A percentile compares a stretch with the other conserved stretches of the same genome.
These are phyloP conservation scores for Solanum appendiculatum DNA, from an alignment of 257 asterid genomes.

Conservation along the genomic window DNA sequence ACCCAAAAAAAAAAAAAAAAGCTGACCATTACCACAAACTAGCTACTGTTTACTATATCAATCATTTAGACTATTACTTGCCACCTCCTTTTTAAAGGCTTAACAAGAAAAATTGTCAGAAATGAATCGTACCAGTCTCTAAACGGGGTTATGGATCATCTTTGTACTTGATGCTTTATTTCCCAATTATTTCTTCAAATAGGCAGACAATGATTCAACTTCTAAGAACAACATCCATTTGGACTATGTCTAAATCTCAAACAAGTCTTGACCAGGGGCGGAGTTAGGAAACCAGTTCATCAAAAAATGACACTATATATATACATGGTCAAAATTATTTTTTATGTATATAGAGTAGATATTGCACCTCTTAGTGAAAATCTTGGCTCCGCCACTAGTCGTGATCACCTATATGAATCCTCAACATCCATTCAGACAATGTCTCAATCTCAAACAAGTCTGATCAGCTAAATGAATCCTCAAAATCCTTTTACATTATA, in stretches of 20 bases:
- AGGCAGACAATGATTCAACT: neutral
- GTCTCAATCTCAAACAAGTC: neutral
- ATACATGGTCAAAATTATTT: too few species aligned
- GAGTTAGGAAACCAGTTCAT: too few species aligned
- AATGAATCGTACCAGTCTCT: neutral
- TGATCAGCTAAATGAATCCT: neutral
- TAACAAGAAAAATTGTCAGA: neutral
- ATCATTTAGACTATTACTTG: neutral
- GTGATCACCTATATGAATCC: neutral
- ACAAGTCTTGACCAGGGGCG: neutral
- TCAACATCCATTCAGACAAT: neutral
- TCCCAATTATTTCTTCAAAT: neutral
- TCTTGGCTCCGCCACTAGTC: neutral
- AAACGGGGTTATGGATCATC: neutral
- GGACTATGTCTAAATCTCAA: neutral
- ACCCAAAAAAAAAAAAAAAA: neutral
- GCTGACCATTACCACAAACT: neutral
- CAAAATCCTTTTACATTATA: neutral
- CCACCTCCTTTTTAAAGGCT: neutral
- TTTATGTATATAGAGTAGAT: too few species aligned
- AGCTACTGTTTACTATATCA: neutral
- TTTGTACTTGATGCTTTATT: neutral
- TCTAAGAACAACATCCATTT: neutral
- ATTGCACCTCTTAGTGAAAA: too few species aligned
- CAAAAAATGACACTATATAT: too few species aligned